Evolutionary conservation across 352 stramenopile species (phyloP), one percentile per base, ranked within the genome.

Genomic region (Globisporangium nodosum): DNA sequence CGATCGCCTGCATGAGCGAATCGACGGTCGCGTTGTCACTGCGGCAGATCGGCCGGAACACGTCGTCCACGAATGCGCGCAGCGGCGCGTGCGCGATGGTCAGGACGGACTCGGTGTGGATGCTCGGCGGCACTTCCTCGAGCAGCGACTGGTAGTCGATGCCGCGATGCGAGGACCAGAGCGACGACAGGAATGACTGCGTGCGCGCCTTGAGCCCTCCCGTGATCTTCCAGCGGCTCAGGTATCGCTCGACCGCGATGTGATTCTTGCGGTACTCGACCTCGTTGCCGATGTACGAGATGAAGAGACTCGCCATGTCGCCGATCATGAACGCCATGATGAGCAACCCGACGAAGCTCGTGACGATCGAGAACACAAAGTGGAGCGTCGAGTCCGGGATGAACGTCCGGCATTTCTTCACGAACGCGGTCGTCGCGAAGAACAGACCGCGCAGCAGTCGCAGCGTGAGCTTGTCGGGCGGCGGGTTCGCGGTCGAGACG

Each of bases 241-340:
- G 52, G 49, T 87, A 90, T 9, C 81, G 42, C 60, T 88, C 75
- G 9, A 88, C 73, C 0, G 75, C 74, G 45, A 86, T 86, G 54
- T 88, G 71, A 43, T 90, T 87, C 53, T 87, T 90, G 15, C 76
- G 74, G 43, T 82, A 90, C 48, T 76, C 69, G 18, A 90, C 76
- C 65, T 90, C 80, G 58, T 86, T 84, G 30, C 64, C 68, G 37
- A 88, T 90, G 48, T 83, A 85, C 18, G 76, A 88, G 55, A 90
- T 82, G 45, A 84, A 88, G 5, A 90, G 57, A 47, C 74, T 86
- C 2, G 80, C 78, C 33, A 88, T 75, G 55, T 90, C 76, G n/a
- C 80, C 74, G 30, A 88, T 78, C 75, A 88, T 87, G 54, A 82
- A 88, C 2, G 73, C 68, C 73, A 85, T 87, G 1, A 74, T 64